These are phyloP conservation scores for Hanseniaspora taiwanica DNA, from an alignment of 805 yeast genomes.

Conservation along the genomic window DNA sequence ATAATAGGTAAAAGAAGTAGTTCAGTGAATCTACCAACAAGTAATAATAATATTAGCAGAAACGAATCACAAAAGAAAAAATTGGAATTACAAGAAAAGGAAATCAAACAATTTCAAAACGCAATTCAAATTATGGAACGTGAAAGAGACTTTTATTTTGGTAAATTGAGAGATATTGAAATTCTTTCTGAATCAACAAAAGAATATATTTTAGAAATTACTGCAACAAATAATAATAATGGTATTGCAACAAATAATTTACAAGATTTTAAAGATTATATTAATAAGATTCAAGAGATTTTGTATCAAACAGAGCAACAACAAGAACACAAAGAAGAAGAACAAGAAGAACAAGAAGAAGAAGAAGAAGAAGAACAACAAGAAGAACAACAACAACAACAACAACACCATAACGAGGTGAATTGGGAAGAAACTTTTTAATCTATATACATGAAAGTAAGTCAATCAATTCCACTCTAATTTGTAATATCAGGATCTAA, in stretches of 20 bases:
- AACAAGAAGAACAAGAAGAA: too few relatives aligned
- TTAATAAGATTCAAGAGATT: too few relatives aligned
- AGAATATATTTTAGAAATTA: conserved; percentile 33
- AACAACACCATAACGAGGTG: conserved; percentile 9
- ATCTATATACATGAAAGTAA: conserved; percentile 47
- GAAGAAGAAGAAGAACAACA: too few relatives aligned
- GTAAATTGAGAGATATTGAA: conserved; percentile 81
- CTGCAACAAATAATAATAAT: too few relatives aligned
- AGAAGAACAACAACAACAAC: conserved; percentile 23
- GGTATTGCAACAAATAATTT: too few relatives aligned
- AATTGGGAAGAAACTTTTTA: conserved; percentile 45
- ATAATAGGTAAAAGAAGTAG: too few relatives aligned
- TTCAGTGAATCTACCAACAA: not conserved
- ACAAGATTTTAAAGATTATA: too few relatives aligned
- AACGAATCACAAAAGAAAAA: not conserved
- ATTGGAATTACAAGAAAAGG: conserved; percentile 19
- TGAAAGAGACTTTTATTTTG: conserved; percentile 83
- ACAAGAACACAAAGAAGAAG: too few relatives aligned
- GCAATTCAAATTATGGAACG: conserved; percentile 57
- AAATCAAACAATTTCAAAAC: conserved; percentile 41
- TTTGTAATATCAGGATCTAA: too few relatives aligned
- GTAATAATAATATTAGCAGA: not conserved
- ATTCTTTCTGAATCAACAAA: conserved; percentile 54
- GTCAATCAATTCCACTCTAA: too few relatives aligned
- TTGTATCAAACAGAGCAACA: too few relatives aligned